Evolutionary conservation across 177 flowering plant species (phyloP).

Genomic region (Vitis hybrid): DNA sequence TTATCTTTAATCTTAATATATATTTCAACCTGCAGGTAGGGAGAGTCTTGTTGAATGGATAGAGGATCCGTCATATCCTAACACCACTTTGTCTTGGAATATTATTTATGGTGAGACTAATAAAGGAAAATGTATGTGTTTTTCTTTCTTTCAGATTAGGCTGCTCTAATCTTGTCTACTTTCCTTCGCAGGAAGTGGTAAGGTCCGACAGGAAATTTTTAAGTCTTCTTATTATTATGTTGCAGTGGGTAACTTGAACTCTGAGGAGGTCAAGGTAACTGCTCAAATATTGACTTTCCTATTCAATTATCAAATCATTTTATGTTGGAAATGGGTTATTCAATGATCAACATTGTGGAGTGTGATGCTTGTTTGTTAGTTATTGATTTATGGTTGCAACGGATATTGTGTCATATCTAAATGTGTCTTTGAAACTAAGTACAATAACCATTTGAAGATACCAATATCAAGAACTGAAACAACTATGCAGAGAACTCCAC

Average conservation of each 20-base stretch:
- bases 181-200: slow-evolving; percentile 56
- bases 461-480: too few species aligned
- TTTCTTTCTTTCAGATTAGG: background rate
- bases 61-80: slow-evolving; percentile 70
- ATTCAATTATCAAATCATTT: background rate
- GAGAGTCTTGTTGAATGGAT: slow-evolving; percentile 69
- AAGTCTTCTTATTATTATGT: slow-evolving; percentile 57
- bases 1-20: background rate
- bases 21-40: slow-evolving; percentile 47
- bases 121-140: background rate
- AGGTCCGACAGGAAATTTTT: slow-evolving; percentile 43
- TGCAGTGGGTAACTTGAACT: slow-evolving; percentile 63
- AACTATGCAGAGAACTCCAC: too few species aligned
- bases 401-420: too few species aligned
- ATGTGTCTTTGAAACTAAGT: too few species aligned
- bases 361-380: too few species aligned
- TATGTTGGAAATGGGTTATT: too few species aligned
- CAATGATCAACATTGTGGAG: too few species aligned
- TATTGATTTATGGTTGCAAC: too few species aligned
- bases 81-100: slow-evolving; percentile 72
- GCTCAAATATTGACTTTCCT: background rate
- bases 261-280: slow-evolving; percentile 57
- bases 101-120: slow-evolving; percentile 57
- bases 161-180: background rate
- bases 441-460: too few species aligned